Evolutionary conservation across 176 grass and related monocot genomes (phyloP).

Genomic region (Saccharum spontaneum): DNA sequence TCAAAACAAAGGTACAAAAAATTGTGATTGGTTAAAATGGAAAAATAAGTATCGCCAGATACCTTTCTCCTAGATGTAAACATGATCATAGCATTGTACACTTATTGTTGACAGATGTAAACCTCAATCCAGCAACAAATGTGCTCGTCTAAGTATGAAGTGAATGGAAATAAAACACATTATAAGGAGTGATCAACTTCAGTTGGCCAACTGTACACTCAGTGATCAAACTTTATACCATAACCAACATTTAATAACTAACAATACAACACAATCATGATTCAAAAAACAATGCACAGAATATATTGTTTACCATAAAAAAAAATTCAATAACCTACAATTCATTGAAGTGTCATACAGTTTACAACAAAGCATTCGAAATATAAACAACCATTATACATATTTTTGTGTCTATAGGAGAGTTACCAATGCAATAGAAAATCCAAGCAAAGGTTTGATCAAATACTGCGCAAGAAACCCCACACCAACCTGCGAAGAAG

Average conservation of each 20-base stretch:
- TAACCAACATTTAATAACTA: slow-evolving; percentile 17
- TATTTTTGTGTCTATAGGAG: slow-evolving; percentile 14
- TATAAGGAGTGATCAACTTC: background rate
- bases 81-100: background rate
- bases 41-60: background rate
- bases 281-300: background rate
- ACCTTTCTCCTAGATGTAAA: background rate
- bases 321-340: slow-evolving; percentile 1
- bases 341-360: slow-evolving; percentile 1
- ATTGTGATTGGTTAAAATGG: background rate
- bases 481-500: slow-evolving; percentile 77
- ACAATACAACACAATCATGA: background rate
- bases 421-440: slow-evolving; percentile 72
- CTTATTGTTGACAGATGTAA: background rate
- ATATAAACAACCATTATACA: slow-evolving; percentile 9
- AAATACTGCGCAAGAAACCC: slow-evolving; percentile 90
- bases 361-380: background rate
- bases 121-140: background rate
- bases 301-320: background rate
- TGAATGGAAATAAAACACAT: background rate
- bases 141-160: background rate
- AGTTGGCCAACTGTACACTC: background rate
- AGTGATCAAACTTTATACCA: slow-evolving; percentile 13
- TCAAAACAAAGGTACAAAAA: background rate
- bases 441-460: slow-evolving; percentile 88